Base-by-base conservation (phyloP, 495 filamentous ascomycete genomes). In the Venustampulla echinocandica region DNA sequence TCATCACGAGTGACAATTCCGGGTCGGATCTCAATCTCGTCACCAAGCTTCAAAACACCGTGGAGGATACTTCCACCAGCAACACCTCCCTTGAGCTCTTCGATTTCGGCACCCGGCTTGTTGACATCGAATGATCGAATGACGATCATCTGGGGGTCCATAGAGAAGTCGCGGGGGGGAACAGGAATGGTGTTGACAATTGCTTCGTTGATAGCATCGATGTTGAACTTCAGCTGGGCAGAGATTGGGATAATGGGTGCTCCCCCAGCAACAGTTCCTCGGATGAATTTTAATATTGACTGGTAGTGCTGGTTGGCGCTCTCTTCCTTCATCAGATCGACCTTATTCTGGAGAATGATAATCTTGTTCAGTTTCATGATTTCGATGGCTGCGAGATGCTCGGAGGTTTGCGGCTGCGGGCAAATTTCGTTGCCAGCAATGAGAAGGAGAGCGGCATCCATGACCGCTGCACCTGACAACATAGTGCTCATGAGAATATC, bases 401-500 rank as follows among this genome's bases (percentile, higher is more conserved):
- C 92, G 18, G 90, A 95, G 10, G 92, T 98, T 62, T 98, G 92
- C n/a, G 92, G 92, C 65, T 98, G 92, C 15, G 92, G 92, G 68
- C 92, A 96, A 14, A 84, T 84, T 84, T 98, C 92, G 73, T 98
- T 98, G 70, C 92, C 93, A 50, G 92, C 93, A 62, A 98, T 96
- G 33, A 98, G 74, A 23, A 98, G 79, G 23, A 98, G 76, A 24
- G 93, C 93, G 40, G 92, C 92, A 65, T 98, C 92, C 92, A 98
- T 98, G 74, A 98, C 92, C 34, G 92, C 92, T 58, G 92, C 92
- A 60, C 92, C 93, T 62, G 92, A 98, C 69, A 97, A 81, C 92
- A 97, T 98, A 49, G 92, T 98, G 67, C 90, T 95, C 92, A 98
- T 98, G 60, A 98, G 88, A 87, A 98, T 98, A 69, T 98, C 92